Evolutionary conservation across 805 yeast genomes (phyloP), one percentile per base, ranked within the genome.

Genomic region (Saccharomycopsis sp.): DNA sequence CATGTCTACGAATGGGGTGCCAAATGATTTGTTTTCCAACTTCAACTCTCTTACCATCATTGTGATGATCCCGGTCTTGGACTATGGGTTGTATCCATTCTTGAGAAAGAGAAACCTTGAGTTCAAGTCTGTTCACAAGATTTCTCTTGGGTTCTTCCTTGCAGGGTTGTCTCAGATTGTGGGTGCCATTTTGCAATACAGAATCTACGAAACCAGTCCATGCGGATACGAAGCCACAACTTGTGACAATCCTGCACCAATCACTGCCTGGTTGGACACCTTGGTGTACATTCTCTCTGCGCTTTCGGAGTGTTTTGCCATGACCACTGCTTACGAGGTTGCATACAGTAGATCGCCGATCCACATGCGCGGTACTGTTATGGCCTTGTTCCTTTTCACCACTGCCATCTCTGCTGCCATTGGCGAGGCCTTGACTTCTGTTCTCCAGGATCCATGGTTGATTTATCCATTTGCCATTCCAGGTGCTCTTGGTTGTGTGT

Each of bases 21-120:
- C 77, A 45, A 72, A 72, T 51, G 77, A 73, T 61, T 63, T 72
- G 50, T 68, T 71, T 59, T 65, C 60, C 48, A 71, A 70, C 52
- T 70, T 73, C 59, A 72, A 73, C 50, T 75, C 74, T 34, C 61
- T 72, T 45, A 65, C 76, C 13, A 73, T 72, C 50, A 69, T 72
- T 46, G 60, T 71, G 36, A 58, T 68, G 44, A 64, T 72, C 43
- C 78, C 77, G 45, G 58, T 72, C 36, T 60, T 71, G 51, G 75
- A 73, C 51, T 58, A 64, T 46, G 38, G 56, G 16, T 29, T 73
- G n/a, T 72, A 72, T 50, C 77, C 78, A 45, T 26, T 57, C 3
- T 54, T 71, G 37, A 62, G 75, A 54, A 67, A 56, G 52, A 44
- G 51, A 38, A 60, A 68, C n/a, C 41, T 50, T 5, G 53, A 50